Conservation (phyloP, 1,284 basidiomycete genomes). For the Vanrija pseudolonga region DNA sequence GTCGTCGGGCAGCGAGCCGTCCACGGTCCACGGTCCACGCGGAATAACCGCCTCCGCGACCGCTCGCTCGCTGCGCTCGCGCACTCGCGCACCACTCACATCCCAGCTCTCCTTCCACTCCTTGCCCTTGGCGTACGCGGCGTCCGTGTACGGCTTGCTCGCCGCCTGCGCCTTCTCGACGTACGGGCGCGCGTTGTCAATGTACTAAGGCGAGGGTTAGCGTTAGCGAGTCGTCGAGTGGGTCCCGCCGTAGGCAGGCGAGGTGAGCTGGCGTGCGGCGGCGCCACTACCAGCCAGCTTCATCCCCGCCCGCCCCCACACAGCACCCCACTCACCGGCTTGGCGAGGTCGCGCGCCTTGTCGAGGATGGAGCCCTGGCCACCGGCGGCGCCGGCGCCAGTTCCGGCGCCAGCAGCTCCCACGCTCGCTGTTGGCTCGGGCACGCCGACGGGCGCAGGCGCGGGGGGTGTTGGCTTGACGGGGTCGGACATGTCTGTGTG, state of each 20-base stretch:
- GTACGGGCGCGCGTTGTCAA: slow-evolving; percentile 29
- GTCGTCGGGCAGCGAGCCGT: too few relatives aligned
- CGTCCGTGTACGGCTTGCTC: slow-evolving; percentile 39
- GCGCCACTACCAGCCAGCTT: too few relatives aligned
- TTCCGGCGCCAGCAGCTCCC: background rate
- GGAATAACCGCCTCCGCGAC: background rate
- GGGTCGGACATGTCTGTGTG: background rate
- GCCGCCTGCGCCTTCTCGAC: slow-evolving; percentile 29
- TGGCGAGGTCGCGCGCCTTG: background rate
- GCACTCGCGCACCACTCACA: slow-evolving; percentile 16
- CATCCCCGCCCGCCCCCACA: too few relatives aligned
- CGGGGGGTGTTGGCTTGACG: background rate
- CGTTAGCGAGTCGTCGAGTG: too few relatives aligned
- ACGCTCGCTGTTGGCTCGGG: background rate
- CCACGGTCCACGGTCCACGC: too few relatives aligned
- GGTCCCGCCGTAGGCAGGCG: too few relatives aligned
- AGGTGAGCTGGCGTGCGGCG: too few relatives aligned
- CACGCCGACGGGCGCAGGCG: background rate
- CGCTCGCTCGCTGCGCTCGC: background rate
- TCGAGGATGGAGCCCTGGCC: background rate
- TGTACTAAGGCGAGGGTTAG: slow-evolving; percentile 24
- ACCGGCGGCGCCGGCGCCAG: background rate
- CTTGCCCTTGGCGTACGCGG: slow-evolving; percentile 38
- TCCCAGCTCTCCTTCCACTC: slow-evolving; percentile 41
- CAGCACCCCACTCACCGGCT: background rate